Evolutionary conservation across 805 yeast species (phyloP), one percentile per base, ranked within the genome.

Genomic region (Wickerhamiella dianesei): DNA sequence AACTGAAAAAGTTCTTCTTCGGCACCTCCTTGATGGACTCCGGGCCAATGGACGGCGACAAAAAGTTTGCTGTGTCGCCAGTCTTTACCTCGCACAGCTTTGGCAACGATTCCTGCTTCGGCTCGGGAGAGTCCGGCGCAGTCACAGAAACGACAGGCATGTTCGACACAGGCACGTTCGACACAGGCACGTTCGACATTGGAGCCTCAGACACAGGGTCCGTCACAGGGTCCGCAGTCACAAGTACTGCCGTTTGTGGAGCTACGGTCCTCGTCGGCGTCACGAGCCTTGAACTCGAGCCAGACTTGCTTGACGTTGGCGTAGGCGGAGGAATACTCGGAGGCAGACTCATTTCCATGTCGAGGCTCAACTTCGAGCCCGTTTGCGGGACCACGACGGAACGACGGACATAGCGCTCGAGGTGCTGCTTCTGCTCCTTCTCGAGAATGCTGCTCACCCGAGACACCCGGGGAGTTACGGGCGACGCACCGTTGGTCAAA

Each of bases 401-500:
- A 5, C 54, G 45, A 18, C 35, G 4, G 29, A 52, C 50, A 39
- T 51, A 49, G 6, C 46, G 40, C 21, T 47, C 50, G 5, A 37
- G 45, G n/a, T 44, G 41, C 35, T 51, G 53, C 29, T 41, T 48
- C 41, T 50, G 48, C 40, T 51, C 54, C 39, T 50, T 49, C 14
- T 44, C 48, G 3, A 52, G 36, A 29, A 47, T 47, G 37, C 43
- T 35, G 29, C 39, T 40, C 35, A 47, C 20, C 37, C 46, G 47
- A 29, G 41, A 42, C 2, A 46, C 40, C 12, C 32, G 32, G 12
- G 49, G 45, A n/a, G 50, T 48, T 4, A 47, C 21, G 12, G 44
- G n/a, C 18, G 36, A n/a, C 5, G 49, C 51, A 3, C 46, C 41
- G 4, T 43, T 16, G 8, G 25, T 9, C 16, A 52, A 42, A 18